Conservation (phyloP, 805 yeast genomes). For the Scheffersomyces amazonensis region DNA sequence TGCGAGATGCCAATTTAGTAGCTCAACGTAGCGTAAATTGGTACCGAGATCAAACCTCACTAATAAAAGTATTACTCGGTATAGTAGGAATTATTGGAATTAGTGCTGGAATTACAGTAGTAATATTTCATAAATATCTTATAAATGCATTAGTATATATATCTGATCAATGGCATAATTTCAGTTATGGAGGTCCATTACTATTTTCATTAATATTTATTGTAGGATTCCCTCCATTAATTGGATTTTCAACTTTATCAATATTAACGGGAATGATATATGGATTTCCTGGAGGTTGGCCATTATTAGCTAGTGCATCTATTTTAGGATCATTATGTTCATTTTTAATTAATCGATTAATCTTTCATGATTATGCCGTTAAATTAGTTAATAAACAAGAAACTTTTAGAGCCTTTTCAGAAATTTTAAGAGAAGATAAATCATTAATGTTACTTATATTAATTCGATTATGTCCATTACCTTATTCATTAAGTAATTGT, state of each 20-base stretch:
- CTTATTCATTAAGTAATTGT: conserved; percentile 89
- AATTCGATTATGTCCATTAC: conserved; percentile 85
- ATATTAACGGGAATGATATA: conserved; percentile 75
- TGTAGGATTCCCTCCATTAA: conserved; percentile 86
- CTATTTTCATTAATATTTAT: conserved; percentile 53
- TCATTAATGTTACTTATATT: conserved; percentile 62
- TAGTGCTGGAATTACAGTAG: conserved; percentile 12
- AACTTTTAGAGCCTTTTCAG: conserved; percentile 69
- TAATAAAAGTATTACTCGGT: conserved; percentile 11
- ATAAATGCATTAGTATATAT: conserved; percentile 34
- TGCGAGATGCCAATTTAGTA: neutral
- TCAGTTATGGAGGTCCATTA: conserved; percentile 40
- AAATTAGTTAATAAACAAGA: conserved; percentile 58
- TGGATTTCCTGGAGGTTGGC: conserved; percentile 82
- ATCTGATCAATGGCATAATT: conserved; percentile 44
- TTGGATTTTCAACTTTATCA: conserved; percentile 74
- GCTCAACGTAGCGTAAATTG: conserved; percentile 6
- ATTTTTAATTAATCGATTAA: conserved; percentile 62
- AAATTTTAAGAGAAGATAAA: conserved; percentile 64
- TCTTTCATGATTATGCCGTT: conserved; percentile 56
- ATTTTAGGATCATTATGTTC: conserved; percentile 73
- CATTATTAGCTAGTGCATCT: conserved; percentile 65
- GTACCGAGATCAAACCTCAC: conserved; percentile 15
- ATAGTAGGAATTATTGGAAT: conserved; percentile 13
- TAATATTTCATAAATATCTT: conserved; percentile 34